Conservation (phyloP, 345 rosid species). For the Salix koriyanagi region DNA sequence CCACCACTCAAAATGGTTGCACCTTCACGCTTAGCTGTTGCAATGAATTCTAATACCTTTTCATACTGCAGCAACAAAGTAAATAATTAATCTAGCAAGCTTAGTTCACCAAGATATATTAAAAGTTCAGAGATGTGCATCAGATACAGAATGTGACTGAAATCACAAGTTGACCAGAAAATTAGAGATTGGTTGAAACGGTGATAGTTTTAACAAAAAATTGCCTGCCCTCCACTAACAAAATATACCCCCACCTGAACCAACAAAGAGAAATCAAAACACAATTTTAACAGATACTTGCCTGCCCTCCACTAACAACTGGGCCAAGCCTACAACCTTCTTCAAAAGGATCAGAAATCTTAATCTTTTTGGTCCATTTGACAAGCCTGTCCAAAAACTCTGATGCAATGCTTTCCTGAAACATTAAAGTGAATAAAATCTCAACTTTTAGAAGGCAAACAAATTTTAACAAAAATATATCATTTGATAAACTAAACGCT, state of each 20-base stretch:
- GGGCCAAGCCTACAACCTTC: constrained; percentile 96
- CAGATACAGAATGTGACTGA: background rate
- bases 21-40: constrained; percentile 87
- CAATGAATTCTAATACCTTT: constrained; percentile 62
- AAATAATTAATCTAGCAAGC: constrained; percentile 7
- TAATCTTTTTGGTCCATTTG: constrained; percentile 71
- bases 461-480: background rate
- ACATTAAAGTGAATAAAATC: constrained; percentile 17
- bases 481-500: background rate
- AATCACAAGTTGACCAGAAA: background rate
- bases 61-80: constrained; percentile 55
- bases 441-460: background rate
- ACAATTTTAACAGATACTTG: constrained; percentile 17
- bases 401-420: constrained; percentile 68
- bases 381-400: constrained; percentile 68
- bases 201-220: background rate
- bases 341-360: constrained; percentile 88
- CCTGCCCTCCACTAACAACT: constrained; percentile 82
- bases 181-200: background rate
- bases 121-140: background rate
- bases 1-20: constrained; percentile 85
- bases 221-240: background rate
- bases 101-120: background rate
- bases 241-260: background rate
- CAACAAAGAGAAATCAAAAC: background rate